Conservation (phyloP, 176 grass and related monocot genomes). For the Oryza officinalis region DNA sequence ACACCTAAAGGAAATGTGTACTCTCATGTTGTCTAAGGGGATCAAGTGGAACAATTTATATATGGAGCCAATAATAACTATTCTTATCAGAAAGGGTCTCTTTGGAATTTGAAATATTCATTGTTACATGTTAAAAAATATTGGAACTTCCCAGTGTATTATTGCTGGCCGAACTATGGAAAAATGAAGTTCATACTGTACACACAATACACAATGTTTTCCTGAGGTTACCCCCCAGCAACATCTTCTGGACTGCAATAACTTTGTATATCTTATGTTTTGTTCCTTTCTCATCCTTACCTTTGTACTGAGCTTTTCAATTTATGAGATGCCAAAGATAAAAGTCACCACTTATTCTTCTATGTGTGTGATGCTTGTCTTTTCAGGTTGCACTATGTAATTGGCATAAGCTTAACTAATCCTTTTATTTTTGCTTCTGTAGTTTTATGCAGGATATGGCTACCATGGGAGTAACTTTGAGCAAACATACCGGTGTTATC, state of each 20-base stretch:
- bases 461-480: constrained; percentile 68
- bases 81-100: not conserved
- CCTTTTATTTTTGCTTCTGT: not conserved
- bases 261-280: constrained; percentile 9
- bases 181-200: not conserved
- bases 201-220: not conserved
- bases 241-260: too few relatives aligned
- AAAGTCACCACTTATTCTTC: not conserved
- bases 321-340: not conserved
- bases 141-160: not conserved
- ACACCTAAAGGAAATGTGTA: not conserved
- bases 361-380: not conserved
- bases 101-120: not conserved
- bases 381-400: not conserved
- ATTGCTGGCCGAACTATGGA: not conserved
- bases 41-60: not conserved
- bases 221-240: not conserved
- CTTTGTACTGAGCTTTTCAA: not conserved
- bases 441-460: constrained; percentile 64
- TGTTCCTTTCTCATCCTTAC: not conserved
- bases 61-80: not conserved
- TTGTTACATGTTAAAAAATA: not conserved
- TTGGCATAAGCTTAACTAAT: constrained; percentile 6
- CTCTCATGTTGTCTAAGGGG: not conserved
- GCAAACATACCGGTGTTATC: constrained; percentile 70